A percentile compares a stretch with the other conserved stretches of the same genome.
Evolutionary conservation across 805 yeast species (phyloP).

Genomic region (Pichia rugopelliculosa): DNA sequence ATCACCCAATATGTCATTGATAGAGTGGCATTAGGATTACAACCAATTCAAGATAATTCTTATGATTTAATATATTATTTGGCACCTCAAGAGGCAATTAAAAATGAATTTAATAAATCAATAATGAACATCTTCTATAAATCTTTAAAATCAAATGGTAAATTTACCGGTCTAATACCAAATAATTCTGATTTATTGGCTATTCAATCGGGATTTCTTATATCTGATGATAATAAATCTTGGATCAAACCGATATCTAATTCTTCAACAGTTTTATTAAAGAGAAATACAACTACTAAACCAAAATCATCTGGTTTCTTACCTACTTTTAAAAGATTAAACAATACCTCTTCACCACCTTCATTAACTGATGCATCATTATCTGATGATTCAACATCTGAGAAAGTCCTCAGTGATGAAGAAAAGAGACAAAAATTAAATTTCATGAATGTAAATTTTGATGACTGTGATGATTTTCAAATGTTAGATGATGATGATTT

Average conservation of each 20-base stretch:
- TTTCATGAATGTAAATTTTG: conserved; percentile 36
- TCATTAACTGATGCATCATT: conserved; percentile 33
- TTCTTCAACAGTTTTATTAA: conserved; percentile 16
- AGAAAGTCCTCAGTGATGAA: conserved; percentile 34
- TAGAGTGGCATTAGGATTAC: conserved; percentile 44
- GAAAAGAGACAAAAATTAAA: conserved; percentile 41
- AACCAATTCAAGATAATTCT: conserved; percentile 29
- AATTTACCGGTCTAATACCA: conserved; percentile 47
- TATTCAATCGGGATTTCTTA: conserved; percentile 57
- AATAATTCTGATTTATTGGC: conserved; percentile 49
- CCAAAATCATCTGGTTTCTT: conserved; percentile 6
- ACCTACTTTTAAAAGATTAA: conserved; percentile 27
- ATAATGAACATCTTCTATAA: conserved; percentile 34
- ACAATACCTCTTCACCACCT: conserved; percentile 23
- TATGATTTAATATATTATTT: conserved; percentile 44
- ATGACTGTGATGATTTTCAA: conserved; percentile 15
- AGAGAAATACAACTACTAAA: conserved; percentile 7
- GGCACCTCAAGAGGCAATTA: conserved; percentile 44
- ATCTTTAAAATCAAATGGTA: conserved; percentile 38
- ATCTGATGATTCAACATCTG: conserved; percentile 34
- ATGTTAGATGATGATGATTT: conserved; percentile 21
- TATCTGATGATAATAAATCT: conserved; percentile 30
- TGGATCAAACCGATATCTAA: conserved; percentile 49
- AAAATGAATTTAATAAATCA: conserved; percentile 39
- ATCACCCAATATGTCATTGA: conserved; percentile 50